Percentiles rank a stretch among this genome's conserved stretches.
These are phyloP conservation scores for Fusarium tupiense DNA, from an alignment of 2,329 filamentous ascomycete species.

Conservation along the genomic window DNA sequence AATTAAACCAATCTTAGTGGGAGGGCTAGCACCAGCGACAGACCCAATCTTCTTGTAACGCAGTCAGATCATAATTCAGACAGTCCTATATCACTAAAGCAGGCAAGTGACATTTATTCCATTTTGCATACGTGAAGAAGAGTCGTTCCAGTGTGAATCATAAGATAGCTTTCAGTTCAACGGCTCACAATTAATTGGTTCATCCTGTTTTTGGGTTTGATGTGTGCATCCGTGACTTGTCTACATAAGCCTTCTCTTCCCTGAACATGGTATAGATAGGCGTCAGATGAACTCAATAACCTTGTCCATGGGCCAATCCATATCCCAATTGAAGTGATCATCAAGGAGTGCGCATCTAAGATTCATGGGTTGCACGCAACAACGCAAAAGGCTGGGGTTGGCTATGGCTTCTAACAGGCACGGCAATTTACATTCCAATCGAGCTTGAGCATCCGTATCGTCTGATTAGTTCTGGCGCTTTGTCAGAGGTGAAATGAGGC, in stretches of 20 bases:
- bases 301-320: neutral
- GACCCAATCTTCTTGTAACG: no score
- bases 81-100: fast-evolving
- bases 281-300: fast-evolving
- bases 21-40: neutral
- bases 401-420: neutral
- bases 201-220: fast-evolving
- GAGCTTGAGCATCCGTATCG: no score
- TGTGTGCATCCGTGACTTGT: neutral
- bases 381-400: neutral
- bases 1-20: neutral
- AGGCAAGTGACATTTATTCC: no score
- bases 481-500: neutral
- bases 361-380: neutral
- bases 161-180: neutral
- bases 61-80: no score
- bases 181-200: no score
- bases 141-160: fast-evolving
- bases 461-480: fast-evolving
- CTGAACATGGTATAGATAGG: fast-evolving
- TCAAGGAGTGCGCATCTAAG: neutral
- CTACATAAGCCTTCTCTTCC: fast-evolving
- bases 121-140: neutral
- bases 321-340: neutral
- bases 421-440: neutral